Conservation (phyloP, 1,284 basidiomycete genomes). For the Fomitopsis betulina region DNA sequence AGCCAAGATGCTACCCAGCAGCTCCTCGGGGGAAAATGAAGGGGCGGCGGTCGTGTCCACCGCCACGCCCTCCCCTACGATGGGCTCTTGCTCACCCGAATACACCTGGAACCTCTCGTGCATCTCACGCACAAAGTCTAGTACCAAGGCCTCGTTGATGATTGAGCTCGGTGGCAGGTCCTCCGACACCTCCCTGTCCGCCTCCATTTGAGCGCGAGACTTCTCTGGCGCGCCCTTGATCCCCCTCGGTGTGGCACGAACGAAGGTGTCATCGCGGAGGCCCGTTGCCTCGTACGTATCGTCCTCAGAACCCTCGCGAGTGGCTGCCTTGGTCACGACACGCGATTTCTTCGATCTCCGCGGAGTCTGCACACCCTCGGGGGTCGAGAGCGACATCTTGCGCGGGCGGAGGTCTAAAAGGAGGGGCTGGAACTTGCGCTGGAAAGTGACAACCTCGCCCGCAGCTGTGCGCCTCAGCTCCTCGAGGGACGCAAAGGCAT, state of each 20-base stretch:
- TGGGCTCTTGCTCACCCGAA: not conserved
- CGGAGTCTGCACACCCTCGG: not conserved
- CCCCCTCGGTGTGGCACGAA: not conserved
- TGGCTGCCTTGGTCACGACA: not conserved
- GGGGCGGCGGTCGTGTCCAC: not conserved
- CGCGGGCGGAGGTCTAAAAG: not conserved
- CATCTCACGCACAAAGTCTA: not conserved
- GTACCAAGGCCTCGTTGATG: not conserved
- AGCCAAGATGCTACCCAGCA: not conserved
- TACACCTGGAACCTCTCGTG: not conserved
- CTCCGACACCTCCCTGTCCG: not conserved
- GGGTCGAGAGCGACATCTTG: not conserved
- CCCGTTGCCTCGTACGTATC: not conserved
- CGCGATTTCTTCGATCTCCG: not conserved
- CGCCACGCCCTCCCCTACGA: not conserved
- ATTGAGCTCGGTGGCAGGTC: not conserved
- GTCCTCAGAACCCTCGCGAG: not conserved
- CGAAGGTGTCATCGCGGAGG: not conserved
- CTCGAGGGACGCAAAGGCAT: constrained; percentile 57
- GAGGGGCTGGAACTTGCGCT: constrained; percentile 14
- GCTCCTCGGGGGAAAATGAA: not conserved
- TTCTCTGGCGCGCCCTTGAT: not conserved
- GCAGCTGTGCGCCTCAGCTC: constrained; percentile 58
- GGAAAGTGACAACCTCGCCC: constrained; percentile 47
- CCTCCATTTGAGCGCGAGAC: not conserved